A percentile compares a stretch with the other conserved stretches of the same genome.
Evolutionary conservation across 768 basidiomycete genomes (phyloP).

Genomic region (Naganishia onofrii): DNA sequence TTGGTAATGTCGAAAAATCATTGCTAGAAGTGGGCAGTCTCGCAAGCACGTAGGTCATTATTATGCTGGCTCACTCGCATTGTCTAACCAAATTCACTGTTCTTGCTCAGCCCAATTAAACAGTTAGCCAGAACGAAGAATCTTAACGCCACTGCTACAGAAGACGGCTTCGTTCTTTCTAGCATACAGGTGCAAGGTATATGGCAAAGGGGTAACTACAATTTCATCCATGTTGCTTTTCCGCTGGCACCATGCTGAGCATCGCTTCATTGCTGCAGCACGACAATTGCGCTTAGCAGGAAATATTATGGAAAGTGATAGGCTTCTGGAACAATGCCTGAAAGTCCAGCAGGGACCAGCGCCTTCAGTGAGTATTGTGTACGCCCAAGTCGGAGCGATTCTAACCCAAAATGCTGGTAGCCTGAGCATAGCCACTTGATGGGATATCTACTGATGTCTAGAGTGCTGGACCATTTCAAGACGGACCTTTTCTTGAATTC

Average conservation of each 20-base stretch:
- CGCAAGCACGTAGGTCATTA: conserved; percentile 17
- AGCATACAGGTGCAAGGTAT: conserved; percentile 39
- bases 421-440: conserved; percentile 55
- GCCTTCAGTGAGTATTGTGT: not conserved
- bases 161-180: conserved; percentile 38
- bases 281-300: conserved; percentile 16
- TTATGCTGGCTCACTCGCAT: not conserved
- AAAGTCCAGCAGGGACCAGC: not conserved
- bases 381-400: no score
- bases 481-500: conserved; percentile 87
- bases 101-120: conserved; percentile 16
- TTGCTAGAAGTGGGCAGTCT: conserved; percentile 40
- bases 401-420: not conserved
- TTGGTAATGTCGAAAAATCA: conserved; percentile 57
- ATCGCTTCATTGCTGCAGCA: not conserved
- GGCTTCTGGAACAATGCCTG: conserved; percentile 16
- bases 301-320: not conserved
- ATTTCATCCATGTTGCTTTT: not conserved
- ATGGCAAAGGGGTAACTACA: conserved; percentile 42
- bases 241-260: not conserved
- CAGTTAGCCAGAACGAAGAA: not conserved
- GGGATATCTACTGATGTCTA: conserved; percentile 56
- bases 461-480: conserved; percentile 72
- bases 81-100: not conserved
- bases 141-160: not conserved